Conservation (phyloP, 345 rosid species). For the Citrus unshiu region DNA sequence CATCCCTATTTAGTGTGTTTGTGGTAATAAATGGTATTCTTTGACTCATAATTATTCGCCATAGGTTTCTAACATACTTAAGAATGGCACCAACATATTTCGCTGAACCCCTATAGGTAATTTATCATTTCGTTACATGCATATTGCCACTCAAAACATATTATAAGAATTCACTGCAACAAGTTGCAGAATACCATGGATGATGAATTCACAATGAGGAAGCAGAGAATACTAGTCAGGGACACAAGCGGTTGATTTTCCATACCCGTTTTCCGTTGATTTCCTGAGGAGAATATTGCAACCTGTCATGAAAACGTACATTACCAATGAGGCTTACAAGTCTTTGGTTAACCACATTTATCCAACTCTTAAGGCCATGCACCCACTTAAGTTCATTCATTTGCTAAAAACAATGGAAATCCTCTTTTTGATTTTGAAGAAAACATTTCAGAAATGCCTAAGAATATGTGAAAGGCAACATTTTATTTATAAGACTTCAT, state of each 20-base stretch:
- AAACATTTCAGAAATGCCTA: neutral
- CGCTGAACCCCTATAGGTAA: neutral
- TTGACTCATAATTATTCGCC: neutral
- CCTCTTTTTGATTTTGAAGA: neutral
- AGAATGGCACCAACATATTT: neutral
- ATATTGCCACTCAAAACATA: neutral
- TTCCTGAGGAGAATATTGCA: constrained; percentile 67
- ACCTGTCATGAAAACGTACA: constrained; percentile 38
- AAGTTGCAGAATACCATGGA: neutral
- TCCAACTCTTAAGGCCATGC: neutral
- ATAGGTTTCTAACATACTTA: neutral
- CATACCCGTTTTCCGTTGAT: constrained; percentile 48
- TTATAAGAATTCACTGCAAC: neutral
- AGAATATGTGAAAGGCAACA: neutral
- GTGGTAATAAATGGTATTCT: neutral
- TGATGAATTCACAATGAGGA: constrained; percentile 37
- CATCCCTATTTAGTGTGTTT: neutral
- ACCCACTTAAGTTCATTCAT: neutral
- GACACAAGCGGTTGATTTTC: constrained; percentile 78
- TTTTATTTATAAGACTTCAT: neutral
- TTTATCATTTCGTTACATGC: neutral
- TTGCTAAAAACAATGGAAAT: neutral
- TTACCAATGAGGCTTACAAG: neutral
- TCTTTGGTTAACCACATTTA: neutral
- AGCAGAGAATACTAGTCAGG: constrained; percentile 51